Conservation (phyloP, 495 filamentous ascomycete species). For the Astrothelium subdiscretum region DNA sequence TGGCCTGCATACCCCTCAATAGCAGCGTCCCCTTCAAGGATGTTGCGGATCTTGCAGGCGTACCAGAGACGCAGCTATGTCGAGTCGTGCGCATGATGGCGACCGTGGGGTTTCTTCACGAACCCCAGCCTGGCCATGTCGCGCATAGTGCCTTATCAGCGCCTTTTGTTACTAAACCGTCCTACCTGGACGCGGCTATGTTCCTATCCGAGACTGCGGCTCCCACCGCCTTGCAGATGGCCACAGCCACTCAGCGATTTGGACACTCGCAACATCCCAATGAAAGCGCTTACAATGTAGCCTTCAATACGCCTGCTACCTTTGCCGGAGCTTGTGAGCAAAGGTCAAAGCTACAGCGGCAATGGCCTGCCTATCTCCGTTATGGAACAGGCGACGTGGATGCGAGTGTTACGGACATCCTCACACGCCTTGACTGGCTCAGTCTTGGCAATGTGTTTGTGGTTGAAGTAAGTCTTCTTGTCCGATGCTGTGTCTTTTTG, state of each 20-base stretch:
- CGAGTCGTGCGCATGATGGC: constrained; percentile 30
- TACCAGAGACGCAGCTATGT: constrained; percentile 26
- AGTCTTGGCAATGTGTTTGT: constrained; percentile 18
- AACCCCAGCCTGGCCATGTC: constrained; percentile 26
- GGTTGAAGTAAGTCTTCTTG: constrained; percentile 24
- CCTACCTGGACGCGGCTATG: constrained; percentile 29
- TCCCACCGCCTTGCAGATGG: constrained; percentile 30
- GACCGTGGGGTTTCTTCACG: constrained; percentile 29
- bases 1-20: constrained; percentile 31
- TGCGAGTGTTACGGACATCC: constrained; percentile 19
- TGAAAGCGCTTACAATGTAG: constrained; percentile 17
- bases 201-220: constrained; percentile 28
- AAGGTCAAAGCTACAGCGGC: constrained; percentile 21
- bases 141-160: constrained; percentile 31
- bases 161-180: constrained; percentile 26
- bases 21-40: constrained; percentile 28
- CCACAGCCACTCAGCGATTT: constrained; percentile 23
- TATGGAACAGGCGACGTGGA: constrained; percentile 14
- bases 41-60: constrained; percentile 27
- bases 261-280: constrained; percentile 7
- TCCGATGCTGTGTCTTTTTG: neutral
- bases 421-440: constrained; percentile 19
- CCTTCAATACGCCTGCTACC: constrained; percentile 19
- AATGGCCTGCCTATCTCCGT: constrained; percentile 25
- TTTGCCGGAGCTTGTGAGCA: constrained; percentile 17